These are phyloP conservation scores for Penicillium verrucosum DNA, from an alignment of 2,329 filamentous ascomycete species.

Conservation along the genomic window DNA sequence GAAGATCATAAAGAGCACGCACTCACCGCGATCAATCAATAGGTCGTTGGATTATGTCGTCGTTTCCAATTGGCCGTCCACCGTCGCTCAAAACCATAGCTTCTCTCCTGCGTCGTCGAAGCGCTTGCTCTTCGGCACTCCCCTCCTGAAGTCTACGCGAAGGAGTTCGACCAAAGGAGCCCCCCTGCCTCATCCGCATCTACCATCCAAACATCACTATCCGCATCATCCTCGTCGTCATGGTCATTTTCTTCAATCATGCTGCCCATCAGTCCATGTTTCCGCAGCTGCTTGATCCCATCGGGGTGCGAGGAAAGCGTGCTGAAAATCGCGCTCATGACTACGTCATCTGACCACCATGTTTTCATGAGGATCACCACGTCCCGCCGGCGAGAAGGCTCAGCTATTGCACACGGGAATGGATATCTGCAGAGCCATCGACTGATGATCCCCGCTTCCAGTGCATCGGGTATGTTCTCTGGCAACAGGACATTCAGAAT, in stretches of 20 bases:
- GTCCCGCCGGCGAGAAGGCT: conserved; percentile 46
- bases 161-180: conserved; percentile 34
- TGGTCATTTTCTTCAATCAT: conserved; percentile 51
- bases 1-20: background rate
- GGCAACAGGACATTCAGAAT: conserved; percentile 63
- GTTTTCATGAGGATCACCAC: conserved; percentile 42
- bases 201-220: conserved; percentile 52
- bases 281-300: conserved; percentile 42
- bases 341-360: conserved; percentile 42
- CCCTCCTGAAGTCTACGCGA: conserved; percentile 33
- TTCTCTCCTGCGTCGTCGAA: conserved; percentile 74
- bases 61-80: conserved; percentile 67
- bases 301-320: conserved; percentile 38
- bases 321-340: conserved; percentile 45
- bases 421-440: conserved; percentile 72
- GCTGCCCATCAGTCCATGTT: conserved; percentile 43
- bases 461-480: conserved; percentile 55
- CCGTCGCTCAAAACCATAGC: conserved; percentile 89
- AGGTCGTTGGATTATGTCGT: conserved; percentile 72
- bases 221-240: conserved; percentile 44
- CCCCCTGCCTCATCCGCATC: conserved; percentile 52
- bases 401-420: conserved; percentile 58
- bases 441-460: conserved; percentile 65
- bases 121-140: conserved; percentile 58
- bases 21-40: conserved; percentile 7